These are phyloP conservation scores for Trichoderma koningiopsis DNA, from an alignment of 2,329 filamentous ascomycete species.

Conservation along the genomic window DNA sequence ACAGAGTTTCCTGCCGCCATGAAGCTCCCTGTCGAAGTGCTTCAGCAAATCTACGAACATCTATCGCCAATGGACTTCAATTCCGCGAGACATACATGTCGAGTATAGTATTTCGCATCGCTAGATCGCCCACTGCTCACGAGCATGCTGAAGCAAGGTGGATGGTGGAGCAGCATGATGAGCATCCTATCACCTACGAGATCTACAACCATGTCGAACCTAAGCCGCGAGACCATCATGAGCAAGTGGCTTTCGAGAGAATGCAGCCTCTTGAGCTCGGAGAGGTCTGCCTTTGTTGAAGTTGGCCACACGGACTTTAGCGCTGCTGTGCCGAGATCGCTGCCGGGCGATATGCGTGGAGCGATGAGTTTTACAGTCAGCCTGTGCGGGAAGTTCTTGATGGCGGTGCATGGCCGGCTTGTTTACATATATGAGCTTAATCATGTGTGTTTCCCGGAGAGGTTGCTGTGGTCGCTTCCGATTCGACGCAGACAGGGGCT, in stretches of 20 bases:
- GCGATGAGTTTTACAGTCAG: slow-evolving; percentile 53
- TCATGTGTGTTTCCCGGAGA: slow-evolving; percentile 39
- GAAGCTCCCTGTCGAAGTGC: slow-evolving; percentile 41
- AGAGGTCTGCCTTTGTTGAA: slow-evolving; percentile 36
- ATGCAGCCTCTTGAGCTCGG: slow-evolving; percentile 34
- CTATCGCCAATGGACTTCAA: slow-evolving; percentile 54
- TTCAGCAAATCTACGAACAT: slow-evolving; percentile 40
- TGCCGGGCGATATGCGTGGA: slow-evolving; percentile 32
- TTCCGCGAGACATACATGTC: slow-evolving; percentile 61
- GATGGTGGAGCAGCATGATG: slow-evolving; percentile 51
- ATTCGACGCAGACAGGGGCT: slow-evolving; percentile 31
- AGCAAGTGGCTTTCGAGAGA: slow-evolving; percentile 48
- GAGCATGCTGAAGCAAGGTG: slow-evolving; percentile 57
- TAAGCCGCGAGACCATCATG: slow-evolving; percentile 39
- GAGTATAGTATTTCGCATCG: slow-evolving; percentile 60
- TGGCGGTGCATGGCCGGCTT: slow-evolving; percentile 55
- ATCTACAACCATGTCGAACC: slow-evolving; percentile 23
- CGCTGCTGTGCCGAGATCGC: slow-evolving; percentile 34
- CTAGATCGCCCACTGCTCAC: slow-evolving; percentile 54
- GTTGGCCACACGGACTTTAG: slow-evolving; percentile 43
- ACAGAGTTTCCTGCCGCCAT: slow-evolving; percentile 31
- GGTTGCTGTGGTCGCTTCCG: slow-evolving; percentile 34
- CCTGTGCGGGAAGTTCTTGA: slow-evolving; percentile 59
- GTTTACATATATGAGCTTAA: slow-evolving; percentile 58
- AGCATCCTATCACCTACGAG: slow-evolving; percentile 33